Evolutionary conservation across 768 basidiomycete species (phyloP).

Genomic region (Phylloporus sp.): DNA sequence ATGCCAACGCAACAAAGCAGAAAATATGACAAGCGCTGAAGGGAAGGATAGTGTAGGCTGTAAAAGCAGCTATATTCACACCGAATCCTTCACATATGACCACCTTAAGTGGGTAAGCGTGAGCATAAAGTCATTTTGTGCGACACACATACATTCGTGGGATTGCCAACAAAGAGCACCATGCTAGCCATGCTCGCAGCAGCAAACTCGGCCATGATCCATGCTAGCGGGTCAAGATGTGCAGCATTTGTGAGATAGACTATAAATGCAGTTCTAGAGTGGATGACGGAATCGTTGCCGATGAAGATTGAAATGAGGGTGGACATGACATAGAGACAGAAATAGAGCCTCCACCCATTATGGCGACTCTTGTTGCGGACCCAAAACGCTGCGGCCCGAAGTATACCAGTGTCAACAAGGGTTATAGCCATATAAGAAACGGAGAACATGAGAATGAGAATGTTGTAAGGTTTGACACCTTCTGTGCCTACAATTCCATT

Average conservation of each 20-base stretch:
- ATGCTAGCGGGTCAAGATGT: slow-evolving; percentile 49
- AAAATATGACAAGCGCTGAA: slow-evolving; percentile 65
- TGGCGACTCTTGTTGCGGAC: slow-evolving; percentile 77
- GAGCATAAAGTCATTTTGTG: not conserved
- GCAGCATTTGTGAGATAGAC: slow-evolving; percentile 77
- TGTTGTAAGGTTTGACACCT: slow-evolving; percentile 86
- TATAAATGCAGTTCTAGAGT: slow-evolving; percentile 87
- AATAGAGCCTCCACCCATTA: slow-evolving; percentile 67
- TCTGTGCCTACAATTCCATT: slow-evolving; percentile 77
- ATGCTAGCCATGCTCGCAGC: slow-evolving; percentile 78
- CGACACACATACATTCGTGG: slow-evolving; percentile 61
- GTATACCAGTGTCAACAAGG: slow-evolving; percentile 82
- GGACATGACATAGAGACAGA: slow-evolving; percentile 83
- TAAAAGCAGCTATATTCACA: slow-evolving; percentile 74
- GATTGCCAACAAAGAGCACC: slow-evolving; percentile 81
- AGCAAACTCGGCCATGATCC: slow-evolving; percentile 74
- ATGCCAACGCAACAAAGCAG: slow-evolving; percentile 54
- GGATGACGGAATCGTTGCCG: slow-evolving; percentile 93
- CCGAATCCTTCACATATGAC: slow-evolving; percentile 85
- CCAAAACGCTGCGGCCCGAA: slow-evolving; percentile 85
- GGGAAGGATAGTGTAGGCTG: slow-evolving; percentile 79
- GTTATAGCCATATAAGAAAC: slow-evolving; percentile 92
- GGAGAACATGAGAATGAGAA: slow-evolving; percentile 88
- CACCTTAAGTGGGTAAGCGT: slow-evolving; percentile 30
- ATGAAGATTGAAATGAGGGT: slow-evolving; percentile 71